These are phyloP conservation scores for Penicillium flavigenum DNA, from an alignment of 495 filamentous ascomycete species.

Conservation along the genomic window DNA sequence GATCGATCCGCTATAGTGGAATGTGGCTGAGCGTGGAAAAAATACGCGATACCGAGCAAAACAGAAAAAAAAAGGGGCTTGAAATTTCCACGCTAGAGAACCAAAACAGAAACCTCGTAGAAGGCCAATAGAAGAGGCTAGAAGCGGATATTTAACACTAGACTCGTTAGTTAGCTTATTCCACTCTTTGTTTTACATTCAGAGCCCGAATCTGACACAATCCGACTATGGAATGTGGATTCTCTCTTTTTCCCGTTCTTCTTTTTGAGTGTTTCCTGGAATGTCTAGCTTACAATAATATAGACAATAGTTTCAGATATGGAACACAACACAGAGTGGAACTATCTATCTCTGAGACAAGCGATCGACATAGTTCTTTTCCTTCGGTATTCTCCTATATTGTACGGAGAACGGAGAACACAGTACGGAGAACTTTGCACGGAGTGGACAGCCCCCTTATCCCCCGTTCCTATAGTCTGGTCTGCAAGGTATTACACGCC, in stretches of 20 bases:
- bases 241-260: not conserved
- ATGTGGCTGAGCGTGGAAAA: conserved; percentile 24
- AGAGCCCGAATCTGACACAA: not conserved
- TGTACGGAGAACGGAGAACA: too few species aligned
- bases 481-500: not conserved
- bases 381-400: not conserved
- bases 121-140: conserved; percentile 12
- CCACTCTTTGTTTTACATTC: conserved; percentile 13
- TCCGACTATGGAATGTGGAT: conserved; percentile 2
- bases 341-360: conserved; percentile 11
- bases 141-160: conserved; percentile 4
- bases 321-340: conserved; percentile 2
- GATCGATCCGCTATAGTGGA: conserved; percentile 15
- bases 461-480: not conserved
- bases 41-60: conserved; percentile 5
- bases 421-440: too few species aligned
- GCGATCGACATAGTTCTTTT: conserved; percentile 5
- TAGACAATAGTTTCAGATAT: conserved; percentile 14
- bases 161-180: not conserved
- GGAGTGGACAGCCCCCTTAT: not conserved
- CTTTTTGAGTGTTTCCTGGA: not conserved
- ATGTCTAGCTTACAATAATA: conserved; percentile 8
- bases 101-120: conserved; percentile 16
- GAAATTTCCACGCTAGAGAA: not conserved
- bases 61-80: conserved; percentile 10